phyloP scores from a whole-genome alignment of 140 eudicot genomes.

The Stevia rebaudiana region DNA sequence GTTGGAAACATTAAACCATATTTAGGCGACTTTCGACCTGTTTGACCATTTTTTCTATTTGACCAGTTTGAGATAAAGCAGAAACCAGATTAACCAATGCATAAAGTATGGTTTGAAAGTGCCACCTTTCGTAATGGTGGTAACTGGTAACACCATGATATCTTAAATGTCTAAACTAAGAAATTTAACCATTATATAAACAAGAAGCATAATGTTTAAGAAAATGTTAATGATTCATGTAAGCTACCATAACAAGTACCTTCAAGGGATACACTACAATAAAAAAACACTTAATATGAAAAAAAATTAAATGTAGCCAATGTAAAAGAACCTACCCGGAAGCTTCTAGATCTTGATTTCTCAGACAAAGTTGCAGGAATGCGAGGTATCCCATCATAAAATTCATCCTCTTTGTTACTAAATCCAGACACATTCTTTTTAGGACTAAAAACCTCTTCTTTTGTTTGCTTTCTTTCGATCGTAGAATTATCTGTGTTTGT shows the following conservation, averaged over 20 bases:
- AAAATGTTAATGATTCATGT: not conserved
- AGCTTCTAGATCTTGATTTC: conserved; percentile 43
- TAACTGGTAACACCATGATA: conserved; percentile 3
- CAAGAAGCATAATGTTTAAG: not conserved
- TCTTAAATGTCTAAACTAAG: not conserved
- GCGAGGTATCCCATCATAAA: conserved; percentile 72
- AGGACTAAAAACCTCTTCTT: conserved; percentile 27
- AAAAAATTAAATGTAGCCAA: conserved; percentile 5
- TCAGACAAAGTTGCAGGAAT: conserved; percentile 32
- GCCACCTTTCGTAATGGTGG: conserved; percentile 5
- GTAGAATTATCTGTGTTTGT: not conserved
- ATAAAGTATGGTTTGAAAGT: not conserved
- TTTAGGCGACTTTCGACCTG: not conserved
- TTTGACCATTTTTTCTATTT: not conserved
- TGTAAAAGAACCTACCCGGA: conserved; percentile 29
- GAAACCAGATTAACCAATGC: no score
- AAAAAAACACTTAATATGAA: no score
- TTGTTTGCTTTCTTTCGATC: conserved; percentile 12
- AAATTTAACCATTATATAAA: not conserved
- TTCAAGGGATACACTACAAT: not conserved
- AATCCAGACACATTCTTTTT: conserved; percentile 8
- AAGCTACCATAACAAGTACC: not conserved
- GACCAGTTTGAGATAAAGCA: not conserved
- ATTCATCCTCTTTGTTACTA: conserved; percentile 44
- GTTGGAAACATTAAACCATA: no score